Evolutionary conservation across 2,329 filamentous ascomycete genomes (phyloP).

Genomic region (Thelonectria discophora): DNA sequence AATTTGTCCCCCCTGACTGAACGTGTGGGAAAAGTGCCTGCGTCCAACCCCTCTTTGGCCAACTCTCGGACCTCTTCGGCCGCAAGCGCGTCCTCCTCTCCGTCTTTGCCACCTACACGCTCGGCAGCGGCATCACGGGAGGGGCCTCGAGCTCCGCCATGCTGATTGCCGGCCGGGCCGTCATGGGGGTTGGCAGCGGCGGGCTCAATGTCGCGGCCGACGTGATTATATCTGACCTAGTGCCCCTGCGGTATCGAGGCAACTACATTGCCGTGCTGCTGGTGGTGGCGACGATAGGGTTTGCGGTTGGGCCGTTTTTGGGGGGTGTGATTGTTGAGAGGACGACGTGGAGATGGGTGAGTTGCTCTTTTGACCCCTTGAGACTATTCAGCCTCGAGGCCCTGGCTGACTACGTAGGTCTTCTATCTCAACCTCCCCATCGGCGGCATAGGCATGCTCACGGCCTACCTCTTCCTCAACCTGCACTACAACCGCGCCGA

Average conservation of each 20-base stretch:
- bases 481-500: slow-evolving; percentile 42
- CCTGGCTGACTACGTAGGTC: slow-evolving; percentile 37
- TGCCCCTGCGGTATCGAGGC: slow-evolving; percentile 58
- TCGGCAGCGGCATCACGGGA: slow-evolving; percentile 61
- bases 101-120: slow-evolving; percentile 56
- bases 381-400: too few species aligned
- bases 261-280: slow-evolving; percentile 51
- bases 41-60: slow-evolving; percentile 60
- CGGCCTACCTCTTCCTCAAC: slow-evolving; percentile 50
- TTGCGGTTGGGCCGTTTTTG: slow-evolving; percentile 47
- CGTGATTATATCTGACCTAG: slow-evolving; percentile 53
- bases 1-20: too few species aligned
- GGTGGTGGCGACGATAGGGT: slow-evolving; percentile 47
- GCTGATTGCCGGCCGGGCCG: slow-evolving; percentile 52
- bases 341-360: slow-evolving; percentile 52
- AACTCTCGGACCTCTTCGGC: slow-evolving; percentile 63
- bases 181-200: slow-evolving; percentile 55
- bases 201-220: slow-evolving; percentile 46
- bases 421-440: slow-evolving; percentile 58
- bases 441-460: slow-evolving; percentile 44
- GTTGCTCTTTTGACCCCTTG: too few species aligned
- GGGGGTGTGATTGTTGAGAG: slow-evolving; percentile 42
- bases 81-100: slow-evolving; percentile 53
- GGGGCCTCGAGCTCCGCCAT: slow-evolving; percentile 51
- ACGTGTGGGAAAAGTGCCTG: too few species aligned